Evolutionary conservation across 345 rosid genomes (phyloP), one percentile per base, ranked within the genome.

Genomic region (Gossypium sturtianum): DNA sequence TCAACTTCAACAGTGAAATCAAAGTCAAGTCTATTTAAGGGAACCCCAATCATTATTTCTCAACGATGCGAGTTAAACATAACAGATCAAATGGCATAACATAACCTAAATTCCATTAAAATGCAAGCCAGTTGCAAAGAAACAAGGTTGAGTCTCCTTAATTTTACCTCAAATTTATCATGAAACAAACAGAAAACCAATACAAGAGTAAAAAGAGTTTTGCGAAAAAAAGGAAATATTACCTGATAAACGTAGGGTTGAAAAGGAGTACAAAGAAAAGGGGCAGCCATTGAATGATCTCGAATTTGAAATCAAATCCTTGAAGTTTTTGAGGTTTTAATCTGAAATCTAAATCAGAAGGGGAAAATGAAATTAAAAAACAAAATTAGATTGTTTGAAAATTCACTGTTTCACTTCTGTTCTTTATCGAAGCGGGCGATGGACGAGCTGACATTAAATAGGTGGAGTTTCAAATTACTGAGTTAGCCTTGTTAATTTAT

Each of bases 241-340:
- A 91, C 99, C 97, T 95, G 99, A 71, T 95, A 95, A 62, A 95
- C 97, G 70, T 90, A 93, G n/a, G 98, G 99, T 81, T 95, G 99
- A 83, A 95, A 89, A 74, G 99, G 99, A 69, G 97, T 93, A 0
- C 97, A 87, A 86, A 91, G 93, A 81, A 93, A 95, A 47, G 99
- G 98, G 43, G 97, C 98, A 15, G 99, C 98, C 97, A 95, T 95
- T 70, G 79, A 66, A 51, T 38, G 59, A 27, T 73, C 69, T 61
- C 47, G 48, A 73, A 22, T 23, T 17, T 27, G 76, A 47, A 61
- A 73, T 48, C 49, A 11, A 61, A 73, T 5, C 2, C 58, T 23
- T 25, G 9, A 45, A 73, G 7, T n/a, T 60, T 61, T 61, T 57
- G 25, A 61, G 27, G 12, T 29, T 25, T 48, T 43, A 19, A 41